Base-by-base conservation (phyloP, 2,329 filamentous ascomycete genomes). In the Allantophomopsis lycopodina region DNA sequence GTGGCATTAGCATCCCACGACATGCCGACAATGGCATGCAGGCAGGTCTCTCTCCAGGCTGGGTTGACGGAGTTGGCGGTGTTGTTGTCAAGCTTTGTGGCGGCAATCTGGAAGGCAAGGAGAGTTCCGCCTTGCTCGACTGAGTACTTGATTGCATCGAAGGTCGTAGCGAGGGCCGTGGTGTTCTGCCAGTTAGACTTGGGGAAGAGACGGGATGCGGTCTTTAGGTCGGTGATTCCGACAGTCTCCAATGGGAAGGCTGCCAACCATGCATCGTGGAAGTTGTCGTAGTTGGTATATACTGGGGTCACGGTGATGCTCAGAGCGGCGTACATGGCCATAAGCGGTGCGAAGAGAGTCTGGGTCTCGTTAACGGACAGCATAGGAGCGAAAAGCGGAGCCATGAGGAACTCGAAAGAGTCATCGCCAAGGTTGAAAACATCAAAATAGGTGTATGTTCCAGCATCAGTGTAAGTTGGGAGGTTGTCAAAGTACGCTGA, bases 351-450 rank as follows among this genome's bases (percentile, higher is more conserved):
- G n/a, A 76, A 52, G n/a, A 69, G 60, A 2, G 48, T 45, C 32
- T 60, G 48, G 11, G 71, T 58, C 34, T 72, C 46, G 8, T 8
- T 8, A 10, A 28, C 8, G 2, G 60, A 61, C 41, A 67, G 63
- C 47, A 62, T 60, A 30, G 65, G 71, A 1, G 60, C 66, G 0
- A 65, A 71, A 16, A 71, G 45, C 5, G 64, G 63, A 2, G 59
- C 53, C 33, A 73, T 63, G 35, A 52, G 46, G 53, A 76, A 73
- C 32, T 18, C 14, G 17, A 34, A 34, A 7, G 14, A 15, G 32
- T 11, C 32, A 46, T 59, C 60, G 11, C 53, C 50, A 45, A 63
- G 62, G 23, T 28, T 28, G 44, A 69, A 63, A 44, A 34, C 7
- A 8, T 15, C 17, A 10, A 15, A 16, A 10, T 34, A 34, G 11